Conservation (phyloP, 1,284 basidiomycete genomes). For the Xerocomus minutiporus region DNA sequence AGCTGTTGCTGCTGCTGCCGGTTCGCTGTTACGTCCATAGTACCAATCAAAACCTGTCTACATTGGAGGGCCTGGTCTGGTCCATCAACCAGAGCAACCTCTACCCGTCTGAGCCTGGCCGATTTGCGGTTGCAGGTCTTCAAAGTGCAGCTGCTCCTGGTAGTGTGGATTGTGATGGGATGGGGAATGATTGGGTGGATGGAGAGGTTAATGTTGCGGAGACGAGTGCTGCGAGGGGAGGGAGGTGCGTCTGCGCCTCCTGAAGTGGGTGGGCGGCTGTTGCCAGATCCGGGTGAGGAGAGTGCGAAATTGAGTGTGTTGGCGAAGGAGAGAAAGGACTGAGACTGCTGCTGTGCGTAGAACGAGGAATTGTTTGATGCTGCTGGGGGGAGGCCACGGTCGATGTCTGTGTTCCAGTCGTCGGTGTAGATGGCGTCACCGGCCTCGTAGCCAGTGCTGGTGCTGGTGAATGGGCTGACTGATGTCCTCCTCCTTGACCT, state of each 20-base stretch:
- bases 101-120: slow-evolving; percentile 40
- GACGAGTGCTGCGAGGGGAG: slow-evolving; percentile 70
- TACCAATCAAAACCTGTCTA: too few species aligned
- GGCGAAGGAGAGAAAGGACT: slow-evolving; percentile 65
- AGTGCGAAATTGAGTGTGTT: slow-evolving; percentile 46
- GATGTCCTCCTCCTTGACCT: too few species aligned
- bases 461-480: too few species aligned
- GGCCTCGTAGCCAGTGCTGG: too few species aligned
- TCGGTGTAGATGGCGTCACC: too few species aligned
- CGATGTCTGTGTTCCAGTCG: too few species aligned
- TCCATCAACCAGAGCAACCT: too few species aligned
- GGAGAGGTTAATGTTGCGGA: slow-evolving; percentile 52
- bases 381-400: too few species aligned
- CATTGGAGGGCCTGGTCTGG: too few species aligned
- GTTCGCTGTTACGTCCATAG: slow-evolving; percentile 35
- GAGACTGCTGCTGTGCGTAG: slow-evolving; percentile 34
- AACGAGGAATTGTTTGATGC: too few species aligned
- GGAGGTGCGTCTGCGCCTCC: slow-evolving; percentile 40
- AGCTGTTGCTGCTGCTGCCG: slow-evolving; percentile 29
- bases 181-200: slow-evolving; percentile 35
- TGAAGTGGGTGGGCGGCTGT: slow-evolving; percentile 38
- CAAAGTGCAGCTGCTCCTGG: slow-evolving; percentile 33
- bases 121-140: slow-evolving; percentile 45
- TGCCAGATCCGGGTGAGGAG: slow-evolving; percentile 45
- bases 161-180: not conserved